Evolutionary conservation across 768 basidiomycete genomes (phyloP), one percentile per base, ranked within the genome.

Genomic region (Suillus variegatus): DNA sequence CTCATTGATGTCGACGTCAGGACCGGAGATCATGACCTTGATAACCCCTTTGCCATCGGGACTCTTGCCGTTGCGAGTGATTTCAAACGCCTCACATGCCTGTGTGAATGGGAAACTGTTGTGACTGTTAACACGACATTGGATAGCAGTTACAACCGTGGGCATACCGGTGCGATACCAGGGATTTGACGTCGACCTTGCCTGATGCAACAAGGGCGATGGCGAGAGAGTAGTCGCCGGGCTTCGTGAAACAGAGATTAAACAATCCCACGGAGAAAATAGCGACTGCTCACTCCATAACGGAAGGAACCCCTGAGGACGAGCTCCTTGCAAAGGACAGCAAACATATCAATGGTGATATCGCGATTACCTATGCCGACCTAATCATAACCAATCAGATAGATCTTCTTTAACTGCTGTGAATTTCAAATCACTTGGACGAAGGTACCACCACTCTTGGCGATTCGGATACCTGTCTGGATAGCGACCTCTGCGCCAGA

Each of bases 401-500:
- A 60, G 64, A n/a, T n/a, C n/a, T 2, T 49, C 63, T 60, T 54
- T 49, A 60, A 57, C 8, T 41, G 38, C 35, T 1, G 49, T 63
- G 16, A 40, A 18, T 43, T 32, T 54, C 32, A 47, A 69, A 75
- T 36, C 68, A 85, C 89, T 79, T 92, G 89, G 18, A 92, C 86
- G 71, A 87, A 85, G 5, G 85, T 88, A 58, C 94, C 93, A 64
- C 94, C 93, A 43, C 84, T 79, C 78, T 88, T 90, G 65, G 87
- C 89, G 60, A 96, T 79, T 72, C 86, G 85, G 68, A 95, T 78
- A 18, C 86, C 94, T 51, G 93, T 95, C 76, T 94, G 94, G 65
- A 97, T 92, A 60, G 94, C 95, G 7, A 89, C 88, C 76, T 97
- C 94, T 4, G 95, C 95, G 28, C 96, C 95, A 64, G 92, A 94